Evolutionary conservation across 2,329 filamentous ascomycete species (phyloP).

Genomic region (Phaeophleospora eucalypticola): DNA sequence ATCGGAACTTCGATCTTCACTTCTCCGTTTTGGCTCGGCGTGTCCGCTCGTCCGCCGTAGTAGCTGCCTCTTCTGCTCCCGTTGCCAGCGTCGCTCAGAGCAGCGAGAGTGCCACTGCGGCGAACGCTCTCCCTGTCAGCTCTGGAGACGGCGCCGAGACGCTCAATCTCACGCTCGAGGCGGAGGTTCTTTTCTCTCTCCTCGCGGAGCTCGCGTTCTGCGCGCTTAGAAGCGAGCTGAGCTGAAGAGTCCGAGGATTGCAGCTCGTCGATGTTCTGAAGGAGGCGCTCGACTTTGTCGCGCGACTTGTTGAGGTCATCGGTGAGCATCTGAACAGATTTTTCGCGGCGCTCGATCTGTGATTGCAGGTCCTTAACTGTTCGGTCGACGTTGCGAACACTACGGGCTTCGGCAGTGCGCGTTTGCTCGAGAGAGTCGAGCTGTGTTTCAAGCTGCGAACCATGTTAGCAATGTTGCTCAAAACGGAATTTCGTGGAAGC

Average conservation of each 20-base stretch:
- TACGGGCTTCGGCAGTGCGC: slow-evolving; percentile 76
- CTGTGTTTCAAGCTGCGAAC: slow-evolving; percentile 48
- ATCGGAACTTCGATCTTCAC: slow-evolving; percentile 35
- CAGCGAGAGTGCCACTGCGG: slow-evolving; percentile 29
- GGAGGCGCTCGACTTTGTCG: slow-evolving; percentile 85
- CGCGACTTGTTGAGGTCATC: slow-evolving; percentile 82
- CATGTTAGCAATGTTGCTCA: slow-evolving; percentile 27
- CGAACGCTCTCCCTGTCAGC: slow-evolving; percentile 54
- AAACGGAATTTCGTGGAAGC: too few species aligned
- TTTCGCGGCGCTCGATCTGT: slow-evolving; percentile 90
- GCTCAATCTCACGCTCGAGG: slow-evolving; percentile 81
- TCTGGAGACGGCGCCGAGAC: slow-evolving; percentile 60
- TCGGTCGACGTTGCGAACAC: slow-evolving; percentile 86
- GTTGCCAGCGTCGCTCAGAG: slow-evolving; percentile 44
- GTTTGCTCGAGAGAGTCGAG: slow-evolving; percentile 82
- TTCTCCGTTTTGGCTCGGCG: slow-evolving; percentile 23
- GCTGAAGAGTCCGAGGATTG: slow-evolving; percentile 79
- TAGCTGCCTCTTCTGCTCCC: slow-evolving; percentile 39
- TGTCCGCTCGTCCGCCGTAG: slow-evolving; percentile 35
- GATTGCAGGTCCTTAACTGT: slow-evolving; percentile 88
- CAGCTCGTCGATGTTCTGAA: slow-evolving; percentile 88
- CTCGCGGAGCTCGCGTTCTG: slow-evolving; percentile 84
- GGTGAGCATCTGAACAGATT: slow-evolving; percentile 70
- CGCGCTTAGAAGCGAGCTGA: slow-evolving; percentile 76
- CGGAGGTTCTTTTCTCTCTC: slow-evolving; percentile 76